These are phyloP conservation scores for Sphaerulina populicola DNA, from an alignment of 2,329 filamentous ascomycete genomes.

Conservation along the genomic window DNA sequence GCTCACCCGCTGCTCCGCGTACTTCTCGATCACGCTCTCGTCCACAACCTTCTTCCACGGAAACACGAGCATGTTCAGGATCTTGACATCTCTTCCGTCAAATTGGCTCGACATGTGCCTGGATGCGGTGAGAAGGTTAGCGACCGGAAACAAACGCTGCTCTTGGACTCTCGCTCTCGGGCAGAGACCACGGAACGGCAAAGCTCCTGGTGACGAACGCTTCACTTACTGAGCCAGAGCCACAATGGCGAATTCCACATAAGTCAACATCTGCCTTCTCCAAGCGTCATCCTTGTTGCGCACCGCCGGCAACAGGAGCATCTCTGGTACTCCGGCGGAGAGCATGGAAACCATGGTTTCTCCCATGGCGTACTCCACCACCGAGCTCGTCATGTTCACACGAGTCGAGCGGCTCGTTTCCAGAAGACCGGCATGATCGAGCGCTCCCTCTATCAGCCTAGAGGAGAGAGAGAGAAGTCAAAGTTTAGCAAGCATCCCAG, in stretches of 20 bases:
- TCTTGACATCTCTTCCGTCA: neutral
- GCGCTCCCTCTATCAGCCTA: too few relatives aligned
- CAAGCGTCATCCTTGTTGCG: constrained; percentile 1
- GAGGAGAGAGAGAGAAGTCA: too few relatives aligned
- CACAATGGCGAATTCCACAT: constrained; percentile 1
- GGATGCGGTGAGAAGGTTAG: too few relatives aligned
- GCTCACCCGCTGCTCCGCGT: neutral
- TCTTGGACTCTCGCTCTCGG: too few relatives aligned
- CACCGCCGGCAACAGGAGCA: neutral
- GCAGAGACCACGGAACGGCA: neutral
- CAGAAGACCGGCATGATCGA: too few relatives aligned
- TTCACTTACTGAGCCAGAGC: constrained; percentile 1
- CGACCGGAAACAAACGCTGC: too few relatives aligned
- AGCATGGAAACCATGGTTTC: neutral
- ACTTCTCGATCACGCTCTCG: neutral
- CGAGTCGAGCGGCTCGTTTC: neutral
- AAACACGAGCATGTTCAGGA: neutral
- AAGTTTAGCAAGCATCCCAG: too few relatives aligned
- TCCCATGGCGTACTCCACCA: neutral
- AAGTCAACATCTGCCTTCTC: constrained; percentile 2
- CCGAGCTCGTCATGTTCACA: neutral
- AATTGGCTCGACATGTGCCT: neutral
- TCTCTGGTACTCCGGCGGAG: neutral
- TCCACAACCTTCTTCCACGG: neutral
- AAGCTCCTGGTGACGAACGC: neutral